A percentile compares a stretch with the other conserved stretches of the same genome.
Conservation (phyloP, 2,329 filamentous ascomycete genomes). For the Trichoderma atrobrunneum region DNA sequence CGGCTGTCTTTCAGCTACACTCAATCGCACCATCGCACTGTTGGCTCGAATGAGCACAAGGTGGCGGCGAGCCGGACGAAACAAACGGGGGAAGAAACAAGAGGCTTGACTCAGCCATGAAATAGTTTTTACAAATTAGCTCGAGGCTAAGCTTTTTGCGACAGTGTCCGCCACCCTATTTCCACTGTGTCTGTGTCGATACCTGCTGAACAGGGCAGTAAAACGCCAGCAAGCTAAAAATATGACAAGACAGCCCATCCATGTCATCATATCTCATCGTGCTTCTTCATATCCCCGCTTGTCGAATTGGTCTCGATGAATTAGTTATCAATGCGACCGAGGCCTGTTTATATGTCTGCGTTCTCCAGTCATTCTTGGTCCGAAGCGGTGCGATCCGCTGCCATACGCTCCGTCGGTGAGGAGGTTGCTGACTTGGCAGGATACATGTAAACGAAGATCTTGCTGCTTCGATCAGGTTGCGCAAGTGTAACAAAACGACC, state of each 20-base stretch:
- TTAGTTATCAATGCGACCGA: not conserved
- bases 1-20: not conserved
- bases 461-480: not conserved
- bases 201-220: not conserved
- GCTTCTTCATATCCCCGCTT: not conserved
- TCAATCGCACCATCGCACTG: not conserved
- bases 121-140: not conserved
- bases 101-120: slow-evolving; percentile 4
- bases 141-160: slow-evolving; percentile 13
- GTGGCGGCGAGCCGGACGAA: not conserved
- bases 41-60: not conserved
- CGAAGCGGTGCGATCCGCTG: not conserved
- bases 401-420: not conserved
- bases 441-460: not conserved
- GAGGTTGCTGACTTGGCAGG: not conserved
- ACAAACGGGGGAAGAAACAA: not conserved
- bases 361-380: not conserved
- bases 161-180: slow-evolving; percentile 4
- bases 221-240: not conserved
- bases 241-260: not conserved
- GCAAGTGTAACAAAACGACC: not conserved
- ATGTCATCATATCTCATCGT: not conserved
- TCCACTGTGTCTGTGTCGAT: not conserved
- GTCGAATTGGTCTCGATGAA: not conserved
- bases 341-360: not conserved